These are phyloP conservation scores for Pneumocystis carinii DNA, from an alignment of 1,139 yeast genomes.

Conservation along the genomic window DNA sequence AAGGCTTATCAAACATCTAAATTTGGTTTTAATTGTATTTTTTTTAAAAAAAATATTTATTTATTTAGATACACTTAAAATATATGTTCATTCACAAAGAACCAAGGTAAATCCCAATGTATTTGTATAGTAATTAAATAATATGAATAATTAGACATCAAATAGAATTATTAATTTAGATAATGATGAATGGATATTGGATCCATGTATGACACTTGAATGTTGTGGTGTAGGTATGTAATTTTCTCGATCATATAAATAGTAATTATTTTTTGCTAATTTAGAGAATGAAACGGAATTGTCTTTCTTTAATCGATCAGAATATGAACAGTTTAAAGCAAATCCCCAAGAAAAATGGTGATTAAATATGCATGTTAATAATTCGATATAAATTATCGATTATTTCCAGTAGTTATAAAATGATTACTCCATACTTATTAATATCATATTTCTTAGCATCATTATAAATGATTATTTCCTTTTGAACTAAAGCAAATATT, in stretches of 20 bases:
- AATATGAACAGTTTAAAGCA: slow-evolving; percentile 50
- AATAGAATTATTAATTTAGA: slow-evolving; percentile 83
- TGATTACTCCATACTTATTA: neutral
- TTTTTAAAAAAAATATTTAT: slow-evolving; percentile 4
- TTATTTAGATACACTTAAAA: slow-evolving; percentile 34
- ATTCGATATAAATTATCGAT: too few relatives aligned
- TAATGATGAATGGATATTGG: slow-evolving; percentile 55
- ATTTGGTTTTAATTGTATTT: slow-evolving; percentile 8
- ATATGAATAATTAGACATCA: slow-evolving; percentile 36
- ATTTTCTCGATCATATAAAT: neutral
- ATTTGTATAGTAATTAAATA: neutral
- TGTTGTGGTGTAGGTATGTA: slow-evolving; percentile 45
- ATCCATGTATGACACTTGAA: slow-evolving; percentile 33
- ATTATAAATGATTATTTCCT: too few relatives aligned
- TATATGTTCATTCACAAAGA: slow-evolving; percentile 90
- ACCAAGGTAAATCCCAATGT: slow-evolving; percentile 31
- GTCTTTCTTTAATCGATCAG: slow-evolving; percentile 55
- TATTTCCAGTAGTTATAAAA: neutral
- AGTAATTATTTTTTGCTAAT: neutral
- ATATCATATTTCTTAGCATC: too few relatives aligned
- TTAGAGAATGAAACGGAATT: slow-evolving; percentile 74
- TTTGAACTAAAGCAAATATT: too few relatives aligned
- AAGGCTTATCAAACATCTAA: slow-evolving; percentile 73
- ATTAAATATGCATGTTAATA: neutral
- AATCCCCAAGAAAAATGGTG: slow-evolving; percentile 87